Conservation (phyloP, 768 basidiomycete species). For the Hygrophoropsis aurantiaca region DNA sequence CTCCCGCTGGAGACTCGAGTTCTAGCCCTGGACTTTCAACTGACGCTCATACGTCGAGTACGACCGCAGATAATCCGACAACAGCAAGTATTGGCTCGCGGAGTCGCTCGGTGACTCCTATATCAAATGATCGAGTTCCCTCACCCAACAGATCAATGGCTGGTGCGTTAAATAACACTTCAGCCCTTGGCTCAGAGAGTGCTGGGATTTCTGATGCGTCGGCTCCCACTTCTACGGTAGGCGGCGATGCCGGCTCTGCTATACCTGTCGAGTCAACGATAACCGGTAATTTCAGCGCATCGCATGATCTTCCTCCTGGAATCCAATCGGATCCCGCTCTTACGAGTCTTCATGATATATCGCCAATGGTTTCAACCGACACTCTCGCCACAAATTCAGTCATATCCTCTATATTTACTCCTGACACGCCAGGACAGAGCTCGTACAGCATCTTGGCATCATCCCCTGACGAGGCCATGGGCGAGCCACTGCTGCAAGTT, state of each 20-base stretch:
- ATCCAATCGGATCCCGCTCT: too few relatives aligned
- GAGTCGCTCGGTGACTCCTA: conserved; percentile 29
- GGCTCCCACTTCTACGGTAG: too few relatives aligned
- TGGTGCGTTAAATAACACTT: conserved; percentile 25
- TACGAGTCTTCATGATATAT: too few relatives aligned
- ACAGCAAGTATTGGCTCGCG: conserved; percentile 10
- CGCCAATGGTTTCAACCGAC: conserved; percentile 9
- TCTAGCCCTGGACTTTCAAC: too few relatives aligned
- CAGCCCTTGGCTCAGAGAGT: conserved; percentile 15
- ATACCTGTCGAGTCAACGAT: too few relatives aligned
- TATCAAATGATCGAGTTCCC: conserved; percentile 34
- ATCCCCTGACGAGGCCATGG: conserved; percentile 38
- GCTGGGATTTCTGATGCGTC: too few relatives aligned
- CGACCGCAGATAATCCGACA: too few relatives aligned
- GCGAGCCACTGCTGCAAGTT: conserved; percentile 10
- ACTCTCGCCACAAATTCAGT: conserved; percentile 22
- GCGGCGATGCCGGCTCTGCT: conserved; percentile 4
- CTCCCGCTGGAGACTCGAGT: conserved; percentile 4
- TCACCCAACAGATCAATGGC: conserved; percentile 20
- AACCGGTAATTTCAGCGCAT: too few relatives aligned
- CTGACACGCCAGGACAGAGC: conserved; percentile 17
- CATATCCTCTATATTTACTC: conserved; percentile 26
- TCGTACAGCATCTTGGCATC: conserved; percentile 46
- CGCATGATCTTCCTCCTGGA: too few relatives aligned
- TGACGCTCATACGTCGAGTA: too few relatives aligned